Conservation (phyloP, 345 rosid species). For the Moricandia arvensis region DNA sequence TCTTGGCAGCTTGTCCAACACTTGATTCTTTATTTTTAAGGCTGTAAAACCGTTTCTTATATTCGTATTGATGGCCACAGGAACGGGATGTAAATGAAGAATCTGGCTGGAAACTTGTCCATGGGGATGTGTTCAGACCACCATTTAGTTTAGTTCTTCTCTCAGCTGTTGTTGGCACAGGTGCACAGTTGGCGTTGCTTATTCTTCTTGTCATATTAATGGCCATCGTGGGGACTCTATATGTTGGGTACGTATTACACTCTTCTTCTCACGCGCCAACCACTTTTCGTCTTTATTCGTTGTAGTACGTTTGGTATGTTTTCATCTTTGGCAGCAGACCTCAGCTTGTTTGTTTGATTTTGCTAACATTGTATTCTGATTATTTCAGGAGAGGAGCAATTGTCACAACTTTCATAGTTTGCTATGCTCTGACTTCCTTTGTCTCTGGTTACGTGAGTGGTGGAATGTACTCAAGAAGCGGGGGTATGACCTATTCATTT, state of each 20-base stretch:
- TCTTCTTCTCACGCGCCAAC: slow-evolving; percentile 15
- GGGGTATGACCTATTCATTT: slow-evolving; percentile 56
- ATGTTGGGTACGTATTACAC: slow-evolving; percentile 54
- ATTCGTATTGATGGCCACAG: slow-evolving; percentile 38
- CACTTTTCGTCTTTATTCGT: neutral
- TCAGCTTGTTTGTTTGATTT: neutral
- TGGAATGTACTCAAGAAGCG: slow-evolving; percentile 97
- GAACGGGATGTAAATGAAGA: slow-evolving; percentile 97
- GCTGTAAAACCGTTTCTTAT: slow-evolving; percentile 23
- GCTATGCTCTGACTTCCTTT: slow-evolving; percentile 96
- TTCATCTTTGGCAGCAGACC: neutral
- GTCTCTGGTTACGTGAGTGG: slow-evolving; percentile 98
- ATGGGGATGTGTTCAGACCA: slow-evolving; percentile 92
- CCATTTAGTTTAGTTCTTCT: slow-evolving; percentile 63
- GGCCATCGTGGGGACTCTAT: slow-evolving; percentile 89
- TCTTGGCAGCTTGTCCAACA: slow-evolving; percentile 1
- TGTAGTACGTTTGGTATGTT: slow-evolving; percentile 6
- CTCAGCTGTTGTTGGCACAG: slow-evolving; percentile 95
- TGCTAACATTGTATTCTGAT: neutral
- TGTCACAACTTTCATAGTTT: slow-evolving; percentile 92
- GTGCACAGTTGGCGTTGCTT: slow-evolving; percentile 89
- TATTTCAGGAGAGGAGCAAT: slow-evolving; percentile 97
- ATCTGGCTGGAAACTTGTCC: slow-evolving; percentile 98
- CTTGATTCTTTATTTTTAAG: neutral
- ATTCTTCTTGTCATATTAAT: slow-evolving; percentile 88